phyloP scores from a whole-genome alignment of 345 rosid genomes.

The Microcos paniculata region DNA sequence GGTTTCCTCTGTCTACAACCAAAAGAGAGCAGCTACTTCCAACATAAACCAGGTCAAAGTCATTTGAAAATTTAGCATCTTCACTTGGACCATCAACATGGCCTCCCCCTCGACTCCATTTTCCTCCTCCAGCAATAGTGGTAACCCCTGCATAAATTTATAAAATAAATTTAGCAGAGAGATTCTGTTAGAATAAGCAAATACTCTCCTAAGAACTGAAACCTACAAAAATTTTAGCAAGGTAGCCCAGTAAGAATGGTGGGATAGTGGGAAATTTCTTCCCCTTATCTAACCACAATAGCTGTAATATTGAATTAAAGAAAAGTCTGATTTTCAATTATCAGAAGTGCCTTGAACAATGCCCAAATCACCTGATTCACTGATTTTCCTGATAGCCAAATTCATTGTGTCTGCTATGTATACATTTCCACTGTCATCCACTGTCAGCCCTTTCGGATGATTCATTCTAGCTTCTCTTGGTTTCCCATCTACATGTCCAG shows the following conservation, averaged over 20 bases:
- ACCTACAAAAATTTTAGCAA: background rate
- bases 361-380: constrained; percentile 60
- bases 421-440: constrained; percentile 88
- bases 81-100: constrained; percentile 79
- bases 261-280: background rate
- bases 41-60: constrained; percentile 74
- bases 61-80: constrained; percentile 82
- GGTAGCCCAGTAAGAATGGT: background rate
- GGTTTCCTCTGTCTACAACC: constrained; percentile 85
- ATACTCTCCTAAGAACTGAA: background rate
- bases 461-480: constrained; percentile 76
- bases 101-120: constrained; percentile 63
- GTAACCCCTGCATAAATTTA: constrained; percentile 60
- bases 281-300: background rate
- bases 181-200: background rate
- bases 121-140: constrained; percentile 91
- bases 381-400: constrained; percentile 93
- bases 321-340: background rate
- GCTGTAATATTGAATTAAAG: background rate
- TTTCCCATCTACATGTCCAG: constrained; percentile 90
- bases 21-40: constrained; percentile 82
- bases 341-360: background rate
- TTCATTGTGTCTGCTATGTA: constrained; percentile 91
- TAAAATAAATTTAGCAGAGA: constrained; percentile 1
- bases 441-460: constrained; percentile 82